phyloP scores from a whole-genome alignment of 2,329 filamentous ascomycete species.

The Hymenoscyphus scutula region DNA sequence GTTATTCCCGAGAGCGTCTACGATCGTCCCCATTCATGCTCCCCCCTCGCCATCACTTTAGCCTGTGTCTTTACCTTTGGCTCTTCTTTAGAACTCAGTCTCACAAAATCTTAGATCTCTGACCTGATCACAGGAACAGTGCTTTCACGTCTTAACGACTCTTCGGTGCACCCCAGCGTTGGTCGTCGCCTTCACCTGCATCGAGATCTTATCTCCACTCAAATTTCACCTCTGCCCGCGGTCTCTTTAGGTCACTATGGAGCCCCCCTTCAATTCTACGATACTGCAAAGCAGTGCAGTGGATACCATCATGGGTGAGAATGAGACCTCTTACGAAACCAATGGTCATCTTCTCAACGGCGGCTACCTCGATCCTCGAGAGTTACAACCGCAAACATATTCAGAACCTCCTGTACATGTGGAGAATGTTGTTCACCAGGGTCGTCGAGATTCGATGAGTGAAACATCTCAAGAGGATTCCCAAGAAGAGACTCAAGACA shows the following conservation, averaged over 20 bases:
- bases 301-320: conserved; percentile 25
- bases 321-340: conserved; percentile 12
- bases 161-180: background rate
- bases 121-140: background rate
- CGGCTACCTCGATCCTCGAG: conserved; percentile 29
- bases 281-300: conserved; percentile 22
- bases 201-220: background rate
- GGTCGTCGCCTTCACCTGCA: background rate
- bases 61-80: background rate
- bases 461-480: conserved; percentile 16
- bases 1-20: background rate
- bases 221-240: background rate
- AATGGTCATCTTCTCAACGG: conserved; percentile 24
- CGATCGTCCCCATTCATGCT: background rate
- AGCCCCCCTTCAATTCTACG: background rate
- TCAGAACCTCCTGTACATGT: conserved; percentile 16
- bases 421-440: background rate
- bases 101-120: background rate
- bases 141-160: background rate
- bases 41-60: background rate
- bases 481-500: conserved; percentile 14
- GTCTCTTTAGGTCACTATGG: background rate
- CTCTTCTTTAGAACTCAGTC: background rate
- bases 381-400: conserved; percentile 15
- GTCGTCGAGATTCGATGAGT: conserved; percentile 10